Evolutionary conservation across 495 filamentous ascomycete genomes (phyloP).

Genomic region (Podospora pseudocomata): DNA sequence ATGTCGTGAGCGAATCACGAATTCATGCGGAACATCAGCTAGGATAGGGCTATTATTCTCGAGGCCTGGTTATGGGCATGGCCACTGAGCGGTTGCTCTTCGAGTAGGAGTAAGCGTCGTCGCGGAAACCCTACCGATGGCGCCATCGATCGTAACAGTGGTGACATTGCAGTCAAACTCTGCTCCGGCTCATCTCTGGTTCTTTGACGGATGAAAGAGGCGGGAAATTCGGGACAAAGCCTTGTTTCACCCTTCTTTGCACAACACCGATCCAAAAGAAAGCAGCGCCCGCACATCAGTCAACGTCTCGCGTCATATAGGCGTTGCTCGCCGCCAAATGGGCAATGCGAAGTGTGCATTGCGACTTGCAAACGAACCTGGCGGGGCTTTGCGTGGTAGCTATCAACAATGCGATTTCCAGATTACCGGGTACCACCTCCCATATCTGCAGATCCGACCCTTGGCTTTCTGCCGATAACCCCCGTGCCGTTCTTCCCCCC

Average conservation of each 20-base stretch:
- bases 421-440: neutral
- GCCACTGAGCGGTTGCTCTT: neutral
- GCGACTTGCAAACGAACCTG: neutral
- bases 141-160: conserved; percentile 35
- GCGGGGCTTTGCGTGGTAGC: neutral
- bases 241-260: neutral
- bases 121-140: conserved; percentile 26
- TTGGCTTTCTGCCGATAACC: neutral
- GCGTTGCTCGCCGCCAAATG: neutral
- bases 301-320: neutral
- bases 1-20: conserved; percentile 28
- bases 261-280: neutral
- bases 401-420: neutral
- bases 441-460: neutral
- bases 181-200: neutral
- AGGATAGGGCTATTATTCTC: neutral
- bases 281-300: neutral
- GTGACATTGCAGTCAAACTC: conserved; percentile 26
- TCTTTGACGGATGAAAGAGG: neutral
- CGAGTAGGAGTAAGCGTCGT: conserved; percentile 6
- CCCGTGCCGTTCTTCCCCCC: neutral
- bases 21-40: conserved; percentile 12
- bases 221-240: neutral
- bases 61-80: neutral
- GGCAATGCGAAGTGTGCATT: neutral